phyloP scores from a whole-genome alignment of 179 eudicot species.

The Heliamphora pulchella region DNA sequence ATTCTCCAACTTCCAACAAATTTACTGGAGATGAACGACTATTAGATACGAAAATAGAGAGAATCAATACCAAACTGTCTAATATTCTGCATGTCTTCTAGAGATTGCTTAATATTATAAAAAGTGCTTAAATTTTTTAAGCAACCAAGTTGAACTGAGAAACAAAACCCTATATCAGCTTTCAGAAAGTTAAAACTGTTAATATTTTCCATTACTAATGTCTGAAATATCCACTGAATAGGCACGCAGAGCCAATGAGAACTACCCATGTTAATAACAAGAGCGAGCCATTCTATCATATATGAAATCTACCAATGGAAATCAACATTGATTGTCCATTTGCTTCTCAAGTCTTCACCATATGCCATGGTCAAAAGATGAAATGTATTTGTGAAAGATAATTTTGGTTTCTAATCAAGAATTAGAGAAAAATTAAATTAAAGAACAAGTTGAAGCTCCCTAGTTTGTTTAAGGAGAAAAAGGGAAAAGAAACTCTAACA shows the following conservation, averaged over 20 bases:
- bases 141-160: neutral
- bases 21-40: neutral
- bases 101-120: too few relatives aligned
- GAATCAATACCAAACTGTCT: neutral
- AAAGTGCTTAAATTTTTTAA: too few relatives aligned
- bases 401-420: neutral
- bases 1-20: neutral
- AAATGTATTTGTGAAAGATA: neutral
- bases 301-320: neutral
- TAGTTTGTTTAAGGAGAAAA: neutral
- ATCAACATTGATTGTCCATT: neutral
- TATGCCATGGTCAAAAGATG: neutral
- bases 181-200: neutral
- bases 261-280: neutral
- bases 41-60: neutral
- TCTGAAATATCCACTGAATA: neutral
- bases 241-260: neutral
- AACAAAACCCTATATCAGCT: neutral
- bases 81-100: too few relatives aligned
- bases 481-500: neutral
- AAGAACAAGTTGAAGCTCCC: neutral
- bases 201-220: neutral
- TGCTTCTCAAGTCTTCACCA: neutral
- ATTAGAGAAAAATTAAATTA: neutral
- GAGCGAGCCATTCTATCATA: neutral